Conservation (phyloP, 495 filamentous ascomycete species). For the Aspergillus incahuasiensis region DNA sequence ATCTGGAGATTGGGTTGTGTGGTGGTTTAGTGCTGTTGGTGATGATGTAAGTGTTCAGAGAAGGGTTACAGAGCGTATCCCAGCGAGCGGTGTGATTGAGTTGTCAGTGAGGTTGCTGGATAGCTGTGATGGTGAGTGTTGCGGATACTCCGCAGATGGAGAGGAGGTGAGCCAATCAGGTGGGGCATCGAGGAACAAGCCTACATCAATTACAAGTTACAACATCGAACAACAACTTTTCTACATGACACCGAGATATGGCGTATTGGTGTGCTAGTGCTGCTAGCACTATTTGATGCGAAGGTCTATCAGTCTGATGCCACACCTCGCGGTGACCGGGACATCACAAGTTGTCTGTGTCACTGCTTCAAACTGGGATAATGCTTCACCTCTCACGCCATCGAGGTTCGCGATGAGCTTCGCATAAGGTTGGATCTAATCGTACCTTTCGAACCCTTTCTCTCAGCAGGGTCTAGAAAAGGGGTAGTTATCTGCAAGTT, state of each 20-base stretch:
- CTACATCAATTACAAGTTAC: too few species aligned
- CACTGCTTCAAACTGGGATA: background rate
- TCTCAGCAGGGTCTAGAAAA: background rate
- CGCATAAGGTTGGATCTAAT: background rate
- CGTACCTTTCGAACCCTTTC: background rate
- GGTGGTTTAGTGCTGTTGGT: background rate
- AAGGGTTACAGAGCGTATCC: background rate
- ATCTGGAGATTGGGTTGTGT: background rate
- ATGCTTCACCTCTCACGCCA: background rate
- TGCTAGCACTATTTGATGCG: too few species aligned
- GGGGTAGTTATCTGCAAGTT: background rate
- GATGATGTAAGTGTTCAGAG: background rate
- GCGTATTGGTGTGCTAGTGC: too few species aligned
- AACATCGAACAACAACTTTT: background rate
- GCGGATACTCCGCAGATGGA: background rate
- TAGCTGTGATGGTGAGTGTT: background rate
- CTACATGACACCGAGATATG: background rate
- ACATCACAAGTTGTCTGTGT: background rate
- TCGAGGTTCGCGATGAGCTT: constrained; percentile 1
- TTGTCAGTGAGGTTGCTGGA: background rate
- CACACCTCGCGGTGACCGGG: too few species aligned
- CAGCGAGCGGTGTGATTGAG: background rate
- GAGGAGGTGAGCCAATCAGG: too few species aligned
- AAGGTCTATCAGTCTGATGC: too few species aligned
- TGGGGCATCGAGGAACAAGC: background rate